Percentiles rank a stretch among this genome's conserved stretches.
phyloP scores from a whole-genome alignment of 2,329 filamentous ascomycete genomes.

The Epichloe sylvatica region DNA sequence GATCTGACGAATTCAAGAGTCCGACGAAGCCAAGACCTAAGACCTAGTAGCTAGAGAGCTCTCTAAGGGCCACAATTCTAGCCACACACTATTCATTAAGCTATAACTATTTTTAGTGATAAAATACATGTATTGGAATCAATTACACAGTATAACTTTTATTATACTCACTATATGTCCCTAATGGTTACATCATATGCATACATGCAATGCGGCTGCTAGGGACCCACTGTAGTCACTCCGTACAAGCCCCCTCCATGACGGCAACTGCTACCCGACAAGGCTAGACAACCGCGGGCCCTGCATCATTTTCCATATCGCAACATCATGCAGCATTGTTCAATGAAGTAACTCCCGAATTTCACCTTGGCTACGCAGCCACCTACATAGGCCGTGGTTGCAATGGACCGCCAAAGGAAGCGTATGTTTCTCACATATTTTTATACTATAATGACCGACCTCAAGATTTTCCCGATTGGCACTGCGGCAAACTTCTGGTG shows the following conservation, averaged over 20 bases:
- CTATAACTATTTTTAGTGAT: no score
- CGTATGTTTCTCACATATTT: background rate
- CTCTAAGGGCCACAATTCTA: no score
- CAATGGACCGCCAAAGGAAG: slow-evolving; percentile 5
- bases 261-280: background rate
- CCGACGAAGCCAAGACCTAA: no score
- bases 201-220: background rate
- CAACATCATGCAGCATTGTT: slow-evolving; percentile 7
- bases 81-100: no score
- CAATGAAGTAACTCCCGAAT: slow-evolving; percentile 1
- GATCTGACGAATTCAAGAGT: no score
- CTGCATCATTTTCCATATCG: background rate
- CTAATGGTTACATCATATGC: no score
- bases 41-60: no score
- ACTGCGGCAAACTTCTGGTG: background rate
- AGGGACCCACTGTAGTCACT: background rate
- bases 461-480: background rate
- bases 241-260: background rate
- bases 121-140: no score
- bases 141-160: no score
- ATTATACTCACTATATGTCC: no score
- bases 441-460: background rate
- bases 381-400: slow-evolving; percentile 1
- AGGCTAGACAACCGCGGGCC: background rate
- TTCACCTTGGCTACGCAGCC: background rate